Base-by-base conservation (phyloP, 257 asterid genomes). In the Petunia secreta region DNA sequence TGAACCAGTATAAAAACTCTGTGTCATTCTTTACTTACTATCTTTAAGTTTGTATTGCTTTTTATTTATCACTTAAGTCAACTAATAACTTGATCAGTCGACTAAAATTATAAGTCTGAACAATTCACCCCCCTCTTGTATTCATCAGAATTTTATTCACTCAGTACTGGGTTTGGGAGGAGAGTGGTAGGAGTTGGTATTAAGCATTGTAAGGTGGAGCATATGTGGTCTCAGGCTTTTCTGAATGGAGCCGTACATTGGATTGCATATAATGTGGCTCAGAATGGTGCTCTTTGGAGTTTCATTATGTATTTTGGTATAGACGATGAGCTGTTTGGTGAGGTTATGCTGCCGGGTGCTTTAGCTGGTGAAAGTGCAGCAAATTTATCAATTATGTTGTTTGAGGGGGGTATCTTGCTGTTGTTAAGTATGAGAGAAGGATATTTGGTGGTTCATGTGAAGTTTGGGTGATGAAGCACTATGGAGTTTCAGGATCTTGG, bases 381-480 rank as follows among this genome's bases (percentile, higher is more conserved):
- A 3, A 66, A 65, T 64, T 71, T 91, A 76, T 41, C 38, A 43
- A 44, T 88, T 37, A 64, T 63, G 38, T 58, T 60, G 1, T 80
- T 80, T 52, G 85, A 66, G 84, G 87, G 75, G 14, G 25, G 25
- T 81, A 84, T 0, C 89, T 92, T 54, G 88, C 80, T 3, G 90
- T 85, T 77, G 58, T 84, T 25, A 82, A 82, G 58, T 82, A 80
- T 39, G 73, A 55, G n/a, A 81, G 69, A 62, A 79, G 46, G 16
- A 55, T 48, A 5, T 82, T 74, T 8, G 58, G 6, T 46, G 77
- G 55, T 41, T 78, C 25, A 2, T 86, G 87, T 81, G 84, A 79
- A 76, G 85, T 92, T 74, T 92, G 93, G 97, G 78, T 84, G 80
- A 90, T 90, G 97, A 82, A 85, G 82, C 86, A 84, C 63, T 89